Conservation (phyloP, 1,139 yeast species). For the Kodamaea fungicola region DNA sequence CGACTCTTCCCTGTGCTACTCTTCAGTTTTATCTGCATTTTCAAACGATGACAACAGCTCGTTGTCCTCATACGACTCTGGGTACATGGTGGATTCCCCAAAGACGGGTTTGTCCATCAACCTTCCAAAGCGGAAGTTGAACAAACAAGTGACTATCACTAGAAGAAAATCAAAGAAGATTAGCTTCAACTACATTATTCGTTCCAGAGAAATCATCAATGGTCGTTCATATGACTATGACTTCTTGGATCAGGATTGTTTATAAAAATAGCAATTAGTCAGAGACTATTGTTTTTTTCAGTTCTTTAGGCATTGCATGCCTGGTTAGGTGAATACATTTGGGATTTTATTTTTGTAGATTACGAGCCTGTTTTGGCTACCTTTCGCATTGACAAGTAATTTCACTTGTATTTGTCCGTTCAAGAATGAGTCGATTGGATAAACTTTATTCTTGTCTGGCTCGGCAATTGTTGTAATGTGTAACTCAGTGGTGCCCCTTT, state of each 20-base stretch:
- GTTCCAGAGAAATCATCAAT: conserved; percentile 41
- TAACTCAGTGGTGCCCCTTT: too few relatives aligned
- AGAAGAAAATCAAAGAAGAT: conserved; percentile 23
- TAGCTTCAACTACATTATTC: conserved; percentile 39
- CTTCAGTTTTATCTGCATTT: conserved; percentile 5
- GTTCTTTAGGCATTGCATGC: too few relatives aligned
- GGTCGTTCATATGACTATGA: conserved; percentile 44
- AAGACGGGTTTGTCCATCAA: conserved; percentile 1
- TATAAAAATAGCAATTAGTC: conserved; percentile 3
- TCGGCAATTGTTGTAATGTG: too few relatives aligned
- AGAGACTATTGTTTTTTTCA: too few relatives aligned
- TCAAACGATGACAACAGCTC: conserved; percentile 9
- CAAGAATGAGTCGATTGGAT: too few relatives aligned
- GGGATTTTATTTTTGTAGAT: too few relatives aligned
- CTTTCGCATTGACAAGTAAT: too few relatives aligned
- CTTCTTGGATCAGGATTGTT: conserved; percentile 35
- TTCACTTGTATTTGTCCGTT: too few relatives aligned
- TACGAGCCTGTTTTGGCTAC: too few relatives aligned
- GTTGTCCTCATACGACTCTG: conserved; percentile 15
- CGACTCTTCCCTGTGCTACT: conserved; percentile 6
- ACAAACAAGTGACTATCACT: conserved; percentile 4
- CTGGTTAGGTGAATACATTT: too few relatives aligned
- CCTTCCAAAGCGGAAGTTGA: not conserved
- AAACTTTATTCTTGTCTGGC: too few relatives aligned
- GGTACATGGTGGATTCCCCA: conserved; percentile 12